These are phyloP conservation scores for Emergomyces africanus DNA, from an alignment of 2,329 filamentous ascomycete species.

Conservation along the genomic window DNA sequence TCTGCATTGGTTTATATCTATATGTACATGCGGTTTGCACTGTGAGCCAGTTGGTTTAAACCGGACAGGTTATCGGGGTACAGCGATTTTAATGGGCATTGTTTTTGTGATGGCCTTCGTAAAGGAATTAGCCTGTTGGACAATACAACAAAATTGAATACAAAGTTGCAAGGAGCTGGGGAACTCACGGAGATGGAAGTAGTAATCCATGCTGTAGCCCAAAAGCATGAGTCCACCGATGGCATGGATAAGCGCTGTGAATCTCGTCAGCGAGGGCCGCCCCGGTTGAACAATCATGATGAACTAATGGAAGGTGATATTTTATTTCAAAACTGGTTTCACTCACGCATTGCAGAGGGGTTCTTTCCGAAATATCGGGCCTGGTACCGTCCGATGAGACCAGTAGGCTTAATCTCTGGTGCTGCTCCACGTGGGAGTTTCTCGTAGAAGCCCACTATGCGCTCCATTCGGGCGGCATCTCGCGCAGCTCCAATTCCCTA, in stretches of 20 bases:
- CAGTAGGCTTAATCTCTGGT: slow-evolving; percentile 68
- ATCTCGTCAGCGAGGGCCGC: not conserved
- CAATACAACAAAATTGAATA: not conserved
- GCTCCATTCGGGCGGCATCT: slow-evolving; percentile 95
- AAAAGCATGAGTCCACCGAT: slow-evolving; percentile 65
- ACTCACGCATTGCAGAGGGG: slow-evolving; percentile 74
- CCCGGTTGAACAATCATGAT: not conserved
- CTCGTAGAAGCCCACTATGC: slow-evolving; percentile 97
- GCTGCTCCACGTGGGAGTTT: slow-evolving; percentile 89
- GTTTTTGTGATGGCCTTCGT: slow-evolving; percentile 97
- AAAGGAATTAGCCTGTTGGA: slow-evolving; percentile 5
- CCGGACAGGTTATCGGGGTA: not conserved
- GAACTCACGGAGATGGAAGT: slow-evolving; percentile 95
- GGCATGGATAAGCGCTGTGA: slow-evolving; percentile 71
- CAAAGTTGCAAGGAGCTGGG: not conserved
- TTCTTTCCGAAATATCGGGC: slow-evolving; percentile 88
- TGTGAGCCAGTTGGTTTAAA: not conserved
- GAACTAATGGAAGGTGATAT: not conserved
- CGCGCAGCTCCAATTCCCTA: slow-evolving; percentile 89
- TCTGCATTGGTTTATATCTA: slow-evolving; percentile 20
- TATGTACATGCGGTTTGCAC: slow-evolving; percentile 18
- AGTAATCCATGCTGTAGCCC: slow-evolving; percentile 97
- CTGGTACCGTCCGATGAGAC: slow-evolving; percentile 80
- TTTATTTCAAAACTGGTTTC: not conserved
- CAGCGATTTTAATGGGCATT: slow-evolving; percentile 71